Evolutionary conservation across 2,329 filamentous ascomycete genomes (phyloP), one percentile per base, ranked within the genome.

Genomic region (Aspergillus fijiensis): DNA sequence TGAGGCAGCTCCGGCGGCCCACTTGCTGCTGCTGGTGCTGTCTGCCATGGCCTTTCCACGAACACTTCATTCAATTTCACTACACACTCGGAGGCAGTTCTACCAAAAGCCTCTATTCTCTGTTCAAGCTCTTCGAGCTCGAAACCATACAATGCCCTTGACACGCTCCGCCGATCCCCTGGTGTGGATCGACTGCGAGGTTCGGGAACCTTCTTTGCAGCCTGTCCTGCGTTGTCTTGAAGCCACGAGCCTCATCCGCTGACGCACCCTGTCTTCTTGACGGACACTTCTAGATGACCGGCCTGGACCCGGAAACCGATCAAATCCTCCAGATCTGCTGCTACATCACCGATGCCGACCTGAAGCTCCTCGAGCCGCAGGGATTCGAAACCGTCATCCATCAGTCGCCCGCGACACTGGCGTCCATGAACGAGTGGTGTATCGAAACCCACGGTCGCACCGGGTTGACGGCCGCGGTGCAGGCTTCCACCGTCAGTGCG

Each of bases 271-370:
- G 4, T 45, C 33, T 45, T 45, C 39, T 16, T 7, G 33, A 51
- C 64, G 23, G 16, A 50, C 23, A 39, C 39, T 48, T 14, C 39
- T 42, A 96, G 92, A 99, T 99, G 95, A 98, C 92, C 33, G 92
- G 92, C 23, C 84, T 96, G 7, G 83, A 96, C 75, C 83, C 88
- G 1, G 85, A 90, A 60, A 86, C 81, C 33, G 94, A 98, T 72
- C 87, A 88, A 58, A 95, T 98, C 70, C 87, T 98, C 71, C 92
- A 96, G 70, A 89, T 98, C 59, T 94, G 89, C 76, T 97, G 93
- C 79, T 89, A 96, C 76, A 85, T 99, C 73, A 99, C 95, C 7
- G 90, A 93, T 67, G 84, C 87, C 56, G 81, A 92, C 62, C 85
- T 99, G 21, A 84, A 90, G 59, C 75, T 96, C 35, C 77, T 96